phyloP scores from a whole-genome alignment of 352 stramenopile species.

The Pythium brassicae region DNA sequence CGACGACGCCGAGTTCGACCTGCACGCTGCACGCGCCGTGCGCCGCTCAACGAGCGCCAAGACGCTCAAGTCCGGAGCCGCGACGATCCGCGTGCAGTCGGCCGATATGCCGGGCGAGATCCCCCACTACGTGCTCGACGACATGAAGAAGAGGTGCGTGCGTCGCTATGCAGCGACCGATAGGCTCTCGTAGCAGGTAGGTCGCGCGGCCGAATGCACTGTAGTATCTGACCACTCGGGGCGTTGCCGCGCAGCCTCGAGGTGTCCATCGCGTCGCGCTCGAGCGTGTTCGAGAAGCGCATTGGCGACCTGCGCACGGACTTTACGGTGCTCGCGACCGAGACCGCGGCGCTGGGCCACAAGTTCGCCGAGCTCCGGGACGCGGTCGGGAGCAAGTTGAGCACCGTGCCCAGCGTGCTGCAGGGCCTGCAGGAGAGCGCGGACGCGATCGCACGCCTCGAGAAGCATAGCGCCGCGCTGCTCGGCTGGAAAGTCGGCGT shows the following conservation, averaged over 20 bases:
- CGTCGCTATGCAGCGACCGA: too few relatives aligned
- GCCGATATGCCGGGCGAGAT: conserved; percentile 41
- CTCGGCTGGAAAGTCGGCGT: conserved; percentile 58
- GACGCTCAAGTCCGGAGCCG: conserved; percentile 6
- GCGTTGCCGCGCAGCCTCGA: conserved; percentile 57
- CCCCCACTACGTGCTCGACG: conserved; percentile 43
- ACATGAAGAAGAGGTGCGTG: conserved; percentile 43
- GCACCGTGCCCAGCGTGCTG: conserved; percentile 17
- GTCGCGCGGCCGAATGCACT: too few relatives aligned
- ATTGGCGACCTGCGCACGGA: conserved; percentile 58
- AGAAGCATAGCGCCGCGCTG: conserved; percentile 65
- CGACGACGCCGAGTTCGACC: conserved; percentile 9
- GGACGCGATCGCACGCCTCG: conserved; percentile 59
- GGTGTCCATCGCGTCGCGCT: conserved; percentile 50
- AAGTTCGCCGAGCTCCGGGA: conserved; percentile 56
- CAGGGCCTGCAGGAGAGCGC: conserved; percentile 36
- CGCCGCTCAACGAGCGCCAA: conserved; percentile 7
- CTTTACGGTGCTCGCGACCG: conserved; percentile 38
- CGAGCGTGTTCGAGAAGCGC: conserved; percentile 59
- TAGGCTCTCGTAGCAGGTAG: too few relatives aligned
- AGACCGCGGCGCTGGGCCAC: conserved; percentile 31
- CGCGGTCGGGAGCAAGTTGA: conserved; percentile 31
- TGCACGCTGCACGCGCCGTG: conserved; percentile 1
- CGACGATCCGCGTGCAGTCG: conserved; percentile 36
- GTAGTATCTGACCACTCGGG: neutral